phyloP scores from a whole-genome alignment of 2,329 filamentous ascomycete genomes.

The Epichloe bromicola region DNA sequence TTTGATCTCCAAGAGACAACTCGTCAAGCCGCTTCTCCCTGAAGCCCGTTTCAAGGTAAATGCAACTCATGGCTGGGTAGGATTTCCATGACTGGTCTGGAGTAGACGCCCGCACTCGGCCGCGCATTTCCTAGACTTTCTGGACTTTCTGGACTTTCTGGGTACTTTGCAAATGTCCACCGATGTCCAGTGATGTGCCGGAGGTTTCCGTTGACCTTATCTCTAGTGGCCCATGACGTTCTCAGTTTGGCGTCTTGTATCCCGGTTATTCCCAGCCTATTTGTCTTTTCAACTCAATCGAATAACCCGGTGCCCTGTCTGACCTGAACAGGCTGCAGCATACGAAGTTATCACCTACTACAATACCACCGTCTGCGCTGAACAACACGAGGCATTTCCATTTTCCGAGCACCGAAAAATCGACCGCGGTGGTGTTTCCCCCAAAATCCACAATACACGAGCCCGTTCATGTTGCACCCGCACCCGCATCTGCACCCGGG shows the following conservation, averaged over 20 bases:
- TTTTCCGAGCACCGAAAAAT: not conserved
- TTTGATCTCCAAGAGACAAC: not conserved
- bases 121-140: not conserved
- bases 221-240: not conserved
- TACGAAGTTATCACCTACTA: not conserved
- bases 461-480: not conserved
- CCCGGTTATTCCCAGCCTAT: not conserved
- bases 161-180: too few species aligned
- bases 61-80: too few species aligned
- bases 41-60: not conserved
- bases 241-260: conserved; percentile 1
- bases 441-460: not conserved
- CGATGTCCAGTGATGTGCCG: too few species aligned
- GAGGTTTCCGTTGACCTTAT: conserved; percentile 1
- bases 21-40: not conserved
- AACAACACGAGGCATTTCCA: not conserved
- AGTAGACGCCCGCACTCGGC: not conserved
- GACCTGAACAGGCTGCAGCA: not conserved
- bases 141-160: too few species aligned
- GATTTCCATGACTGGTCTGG: too few species aligned
- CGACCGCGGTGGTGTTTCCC: not conserved
- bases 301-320: not conserved
- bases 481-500: not conserved
- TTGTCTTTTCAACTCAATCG: not conserved
- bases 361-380: not conserved